phyloP scores from a whole-genome alignment of 2,329 filamentous ascomycete species.

The Alternaria tenuissima region DNA sequence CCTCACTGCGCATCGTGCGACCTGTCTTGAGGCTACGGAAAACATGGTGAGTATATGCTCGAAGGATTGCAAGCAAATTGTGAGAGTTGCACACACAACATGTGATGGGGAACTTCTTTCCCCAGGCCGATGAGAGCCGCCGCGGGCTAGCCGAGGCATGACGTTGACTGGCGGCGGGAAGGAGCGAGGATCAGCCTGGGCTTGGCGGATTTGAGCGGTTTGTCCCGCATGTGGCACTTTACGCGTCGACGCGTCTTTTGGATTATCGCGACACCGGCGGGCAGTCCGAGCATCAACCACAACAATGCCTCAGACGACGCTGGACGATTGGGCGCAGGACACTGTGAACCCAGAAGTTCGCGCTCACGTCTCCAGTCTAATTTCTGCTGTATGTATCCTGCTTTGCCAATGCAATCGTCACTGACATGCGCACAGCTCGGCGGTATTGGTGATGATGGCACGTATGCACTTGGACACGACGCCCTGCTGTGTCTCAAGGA shows the following conservation, averaged over 20 bases:
- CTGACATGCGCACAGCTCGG: conserved; percentile 71
- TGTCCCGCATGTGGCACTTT: conserved; percentile 32
- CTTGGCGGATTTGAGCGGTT: conserved; percentile 39
- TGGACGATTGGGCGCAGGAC: conserved; percentile 56
- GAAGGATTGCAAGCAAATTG: neutral
- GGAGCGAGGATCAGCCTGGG: conserved; percentile 7
- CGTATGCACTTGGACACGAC: conserved; percentile 91
- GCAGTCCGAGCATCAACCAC: conserved; percentile 34
- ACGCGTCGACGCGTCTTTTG: conserved; percentile 46
- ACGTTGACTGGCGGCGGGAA: conserved; percentile 18
- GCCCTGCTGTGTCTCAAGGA: conserved; percentile 91
- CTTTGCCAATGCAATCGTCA: neutral
- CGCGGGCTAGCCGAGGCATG: conserved; percentile 32
- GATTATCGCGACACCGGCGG: conserved; percentile 17
- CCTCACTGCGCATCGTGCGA: conserved; percentile 29
- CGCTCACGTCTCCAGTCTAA: conserved; percentile 90
- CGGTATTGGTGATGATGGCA: conserved; percentile 80
- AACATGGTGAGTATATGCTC: conserved; percentile 38
- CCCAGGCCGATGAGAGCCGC: conserved; percentile 38
- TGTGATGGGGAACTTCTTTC: conserved; percentile 24
- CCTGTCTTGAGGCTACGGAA: conserved; percentile 40
- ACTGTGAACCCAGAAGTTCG: conserved; percentile 88
- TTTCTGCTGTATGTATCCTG: conserved; percentile 76
- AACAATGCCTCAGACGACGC: conserved; percentile 49
- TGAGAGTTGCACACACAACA: conserved; percentile 16